A percentile compares a stretch with the other conserved stretches of the same genome.
Evolutionary conservation across 78 protist genomes (phyloP).

Genomic region (Diacronema lutheri): DNA sequence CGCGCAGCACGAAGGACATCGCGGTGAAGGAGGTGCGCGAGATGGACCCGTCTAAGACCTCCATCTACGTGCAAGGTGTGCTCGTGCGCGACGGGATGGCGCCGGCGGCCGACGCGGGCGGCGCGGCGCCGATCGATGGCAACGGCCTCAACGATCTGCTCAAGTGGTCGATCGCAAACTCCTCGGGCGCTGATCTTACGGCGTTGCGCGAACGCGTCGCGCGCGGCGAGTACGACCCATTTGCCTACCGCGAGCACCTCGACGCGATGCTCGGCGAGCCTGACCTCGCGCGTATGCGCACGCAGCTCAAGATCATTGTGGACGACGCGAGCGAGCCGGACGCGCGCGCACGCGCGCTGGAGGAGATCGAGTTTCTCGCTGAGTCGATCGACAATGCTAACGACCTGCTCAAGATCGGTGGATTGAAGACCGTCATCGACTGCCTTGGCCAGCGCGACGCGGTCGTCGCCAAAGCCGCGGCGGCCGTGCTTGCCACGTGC

Average conservation of each 20-base stretch:
- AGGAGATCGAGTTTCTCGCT: constrained; percentile 4
- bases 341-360: background rate
- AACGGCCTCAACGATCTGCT: background rate
- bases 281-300: background rate
- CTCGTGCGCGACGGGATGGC: background rate
- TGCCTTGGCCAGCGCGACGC: background rate
- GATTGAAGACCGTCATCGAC: background rate
- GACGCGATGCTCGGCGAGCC: constrained; percentile 1
- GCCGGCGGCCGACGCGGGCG: background rate
- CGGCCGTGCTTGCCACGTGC: background rate
- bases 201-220: too few species aligned
- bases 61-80: background rate
- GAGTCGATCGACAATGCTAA: background rate
- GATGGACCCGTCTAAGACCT: background rate
- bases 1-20: too few species aligned
- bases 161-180: background rate
- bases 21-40: background rate
- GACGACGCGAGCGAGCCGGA: too few species aligned
- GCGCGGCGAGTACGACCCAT: background rate
- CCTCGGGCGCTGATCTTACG: background rate
- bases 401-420: background rate
- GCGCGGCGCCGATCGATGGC: too few species aligned
- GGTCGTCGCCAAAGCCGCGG: background rate
- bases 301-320: background rate
- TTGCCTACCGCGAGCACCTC: background rate